Evolutionary conservation across 495 filamentous ascomycete genomes (phyloP).

Genomic region (Penicillium soppii): DNA sequence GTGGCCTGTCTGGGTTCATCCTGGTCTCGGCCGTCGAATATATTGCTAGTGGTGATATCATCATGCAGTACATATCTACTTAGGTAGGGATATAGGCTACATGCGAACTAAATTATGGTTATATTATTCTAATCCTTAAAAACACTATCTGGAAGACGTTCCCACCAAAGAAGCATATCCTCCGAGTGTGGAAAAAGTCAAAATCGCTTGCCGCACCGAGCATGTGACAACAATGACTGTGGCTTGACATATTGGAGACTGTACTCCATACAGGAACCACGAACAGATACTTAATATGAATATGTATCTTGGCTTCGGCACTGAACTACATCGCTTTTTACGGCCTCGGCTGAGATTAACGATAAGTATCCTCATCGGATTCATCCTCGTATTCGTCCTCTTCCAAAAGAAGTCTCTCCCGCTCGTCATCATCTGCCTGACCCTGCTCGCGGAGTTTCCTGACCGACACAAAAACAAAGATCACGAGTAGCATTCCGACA

Average conservation of each 20-base stretch:
- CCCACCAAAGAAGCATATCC: no score
- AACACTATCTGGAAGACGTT: no score
- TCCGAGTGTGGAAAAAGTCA: no score
- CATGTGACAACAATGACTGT: no score
- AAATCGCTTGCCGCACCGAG: no score
- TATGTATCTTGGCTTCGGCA: no score
- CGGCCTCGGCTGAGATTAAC: background rate
- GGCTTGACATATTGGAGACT: no score
- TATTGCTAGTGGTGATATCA: background rate
- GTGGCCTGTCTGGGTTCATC: background rate
- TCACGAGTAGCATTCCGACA: constrained; percentile 59
- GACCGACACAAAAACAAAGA: constrained; percentile 51
- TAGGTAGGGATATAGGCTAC: background rate
- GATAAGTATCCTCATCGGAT: constrained; percentile 3
- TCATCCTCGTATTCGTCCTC: constrained; percentile 29
- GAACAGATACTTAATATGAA: no score
- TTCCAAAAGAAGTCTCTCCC: constrained; percentile 32
- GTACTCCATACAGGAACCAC: no score
- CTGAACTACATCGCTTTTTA: background rate
- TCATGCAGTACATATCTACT: background rate
- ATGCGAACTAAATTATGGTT: no score
- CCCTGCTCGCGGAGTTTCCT: constrained; percentile 16
- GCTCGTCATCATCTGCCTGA: constrained; percentile 25
- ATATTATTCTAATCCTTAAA: no score
- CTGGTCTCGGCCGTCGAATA: background rate